Evolutionary conservation across 768 basidiomycete genomes (phyloP).

Genomic region (Leccinum boreale): DNA sequence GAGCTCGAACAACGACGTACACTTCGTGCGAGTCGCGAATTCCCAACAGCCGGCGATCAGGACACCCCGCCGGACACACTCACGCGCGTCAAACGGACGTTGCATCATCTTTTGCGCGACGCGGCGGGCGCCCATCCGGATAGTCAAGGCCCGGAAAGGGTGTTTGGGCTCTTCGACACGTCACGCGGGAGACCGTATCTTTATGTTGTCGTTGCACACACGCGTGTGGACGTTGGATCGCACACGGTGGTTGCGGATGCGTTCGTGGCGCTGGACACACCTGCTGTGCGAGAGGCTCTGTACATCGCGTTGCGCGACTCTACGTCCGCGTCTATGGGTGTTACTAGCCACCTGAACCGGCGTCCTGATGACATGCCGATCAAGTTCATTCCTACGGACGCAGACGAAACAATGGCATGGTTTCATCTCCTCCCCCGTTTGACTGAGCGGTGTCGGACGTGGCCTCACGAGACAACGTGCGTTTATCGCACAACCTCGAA

Average conservation of each 20-base stretch:
- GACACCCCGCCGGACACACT: conserved; percentile 15
- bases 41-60: too few species aligned
- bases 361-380: conserved; percentile 2
- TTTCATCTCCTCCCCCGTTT: conserved; percentile 48
- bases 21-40: too few species aligned
- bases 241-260: conserved; percentile 47
- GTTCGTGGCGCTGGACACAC: conserved; percentile 39
- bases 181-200: conserved; percentile 27
- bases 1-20: conserved; percentile 1
- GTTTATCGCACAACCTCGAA: conserved; percentile 20
- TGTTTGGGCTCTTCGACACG: conserved; percentile 19
- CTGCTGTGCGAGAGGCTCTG: background rate
- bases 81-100: conserved; percentile 29
- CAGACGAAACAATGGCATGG: conserved; percentile 37
- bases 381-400: conserved; percentile 7
- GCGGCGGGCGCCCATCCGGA: conserved; percentile 6
- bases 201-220: conserved; percentile 42
- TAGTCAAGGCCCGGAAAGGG: conserved; percentile 3
- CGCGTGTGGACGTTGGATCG: conserved; percentile 42
- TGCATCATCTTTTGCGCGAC: conserved; percentile 25
- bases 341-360: background rate
- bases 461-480: conserved; percentile 46
- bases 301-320: background rate
- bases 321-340: too few species aligned
- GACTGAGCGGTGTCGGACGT: conserved; percentile 52